phyloP scores from a whole-genome alignment of 495 filamentous ascomycete genomes.

The Hyaloscypha hepaticicola region DNA sequence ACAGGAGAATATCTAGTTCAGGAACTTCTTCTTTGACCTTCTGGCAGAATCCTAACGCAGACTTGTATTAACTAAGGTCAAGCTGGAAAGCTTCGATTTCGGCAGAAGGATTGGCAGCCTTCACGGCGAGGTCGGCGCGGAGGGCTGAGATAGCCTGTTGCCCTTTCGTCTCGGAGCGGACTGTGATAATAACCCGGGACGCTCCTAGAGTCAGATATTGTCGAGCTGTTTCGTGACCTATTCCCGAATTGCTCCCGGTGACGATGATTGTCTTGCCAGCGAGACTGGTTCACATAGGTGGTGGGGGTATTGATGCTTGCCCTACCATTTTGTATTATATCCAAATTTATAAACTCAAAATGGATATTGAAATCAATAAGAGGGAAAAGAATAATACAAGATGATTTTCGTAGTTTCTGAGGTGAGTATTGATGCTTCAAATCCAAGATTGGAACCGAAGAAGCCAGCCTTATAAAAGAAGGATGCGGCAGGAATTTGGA shows the following conservation, averaged over 20 bases:
- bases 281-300: not conserved
- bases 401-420: too few species aligned
- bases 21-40: constrained; percentile 19
- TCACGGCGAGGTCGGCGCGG: constrained; percentile 16
- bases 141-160: constrained; percentile 22
- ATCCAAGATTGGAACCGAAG: not conserved
- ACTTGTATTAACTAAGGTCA: constrained; percentile 32
- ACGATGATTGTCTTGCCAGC: constrained; percentile 30
- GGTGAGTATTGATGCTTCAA: too few species aligned
- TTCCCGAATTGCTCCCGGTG: constrained; percentile 46
- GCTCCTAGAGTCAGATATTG: constrained; percentile 23
- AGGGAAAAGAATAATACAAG: too few species aligned
- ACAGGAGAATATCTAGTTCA: constrained; percentile 34
- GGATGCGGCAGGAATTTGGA: too few species aligned
- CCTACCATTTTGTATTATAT: too few species aligned
- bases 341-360: too few species aligned
- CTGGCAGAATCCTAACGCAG: constrained; percentile 30
- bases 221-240: constrained; percentile 37
- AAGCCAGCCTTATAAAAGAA: not conserved
- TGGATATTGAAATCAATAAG: not conserved
- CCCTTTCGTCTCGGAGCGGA: constrained; percentile 26
- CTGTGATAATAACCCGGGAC: constrained; percentile 32
- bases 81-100: constrained; percentile 30
- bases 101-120: constrained; percentile 19
- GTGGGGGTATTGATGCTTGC: not conserved